phyloP scores from a whole-genome alignment of 2,329 filamentous ascomycete species.

The Fusarium bactridioides region DNA sequence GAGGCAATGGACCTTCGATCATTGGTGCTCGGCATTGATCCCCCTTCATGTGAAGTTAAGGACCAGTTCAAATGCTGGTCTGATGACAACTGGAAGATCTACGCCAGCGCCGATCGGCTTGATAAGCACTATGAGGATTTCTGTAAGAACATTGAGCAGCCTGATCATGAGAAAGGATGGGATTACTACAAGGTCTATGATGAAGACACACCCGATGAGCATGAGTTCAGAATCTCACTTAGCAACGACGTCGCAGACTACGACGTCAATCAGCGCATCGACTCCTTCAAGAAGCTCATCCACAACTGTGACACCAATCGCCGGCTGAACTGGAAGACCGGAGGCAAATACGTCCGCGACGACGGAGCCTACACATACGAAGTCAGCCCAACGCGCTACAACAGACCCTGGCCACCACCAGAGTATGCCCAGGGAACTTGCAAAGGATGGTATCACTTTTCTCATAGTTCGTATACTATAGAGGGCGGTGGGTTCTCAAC shows the following conservation, averaged over 20 bases:
- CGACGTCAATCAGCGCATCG: background rate
- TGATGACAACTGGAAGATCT: background rate
- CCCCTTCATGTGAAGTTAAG: background rate
- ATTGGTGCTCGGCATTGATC: background rate
- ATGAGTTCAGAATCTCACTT: background rate
- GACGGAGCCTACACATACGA: background rate
- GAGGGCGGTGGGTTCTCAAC: background rate
- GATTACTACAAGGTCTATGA: background rate
- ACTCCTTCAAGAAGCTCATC: background rate
- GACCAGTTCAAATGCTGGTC: conserved; percentile 9
- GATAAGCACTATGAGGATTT: background rate
- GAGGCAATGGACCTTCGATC: background rate
- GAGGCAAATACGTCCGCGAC: background rate
- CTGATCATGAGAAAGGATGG: background rate
- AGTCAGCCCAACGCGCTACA: background rate
- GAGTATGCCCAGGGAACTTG: background rate
- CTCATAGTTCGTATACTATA: background rate
- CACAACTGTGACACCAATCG: conserved; percentile 1
- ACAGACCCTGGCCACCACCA: background rate
- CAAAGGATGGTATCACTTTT: background rate
- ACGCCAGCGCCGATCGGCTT: background rate
- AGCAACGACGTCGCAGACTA: background rate
- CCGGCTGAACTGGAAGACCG: background rate
- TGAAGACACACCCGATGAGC: background rate
- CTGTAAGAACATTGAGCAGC: background rate